A percentile compares a stretch with the other conserved stretches of the same genome.
phyloP scores from a whole-genome alignment of 441 rosid genomes.

The Bruguiera hainesii region DNA sequence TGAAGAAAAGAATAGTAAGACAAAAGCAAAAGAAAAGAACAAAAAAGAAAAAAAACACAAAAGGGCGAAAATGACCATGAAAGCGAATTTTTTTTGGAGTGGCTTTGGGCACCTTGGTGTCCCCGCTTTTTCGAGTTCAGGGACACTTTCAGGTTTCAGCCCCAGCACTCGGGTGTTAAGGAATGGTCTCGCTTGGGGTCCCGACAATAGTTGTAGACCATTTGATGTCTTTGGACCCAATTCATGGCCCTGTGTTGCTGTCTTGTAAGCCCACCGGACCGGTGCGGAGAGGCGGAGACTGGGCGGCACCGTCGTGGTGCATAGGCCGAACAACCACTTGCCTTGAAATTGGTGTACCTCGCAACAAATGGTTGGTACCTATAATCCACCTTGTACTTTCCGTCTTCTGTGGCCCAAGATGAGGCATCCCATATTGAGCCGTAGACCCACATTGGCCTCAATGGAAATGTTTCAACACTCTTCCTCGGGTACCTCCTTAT shows the following conservation, averaged over 20 bases:
- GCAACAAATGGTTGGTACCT: slow-evolving; percentile 90
- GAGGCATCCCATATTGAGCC: slow-evolving; percentile 99
- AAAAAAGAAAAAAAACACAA: not conserved
- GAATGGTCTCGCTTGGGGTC: slow-evolving; percentile 79
- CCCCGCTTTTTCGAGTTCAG: not conserved
- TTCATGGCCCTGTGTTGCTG: slow-evolving; percentile 69
- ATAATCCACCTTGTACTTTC: slow-evolving; percentile 90
- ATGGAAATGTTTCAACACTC: slow-evolving; percentile 70
- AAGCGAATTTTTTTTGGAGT: not conserved
- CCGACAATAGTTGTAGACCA: slow-evolving; percentile 75
- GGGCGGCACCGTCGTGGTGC: slow-evolving; percentile 57
- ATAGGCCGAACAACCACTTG: slow-evolving; percentile 77
- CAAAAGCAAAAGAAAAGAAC: not conserved
- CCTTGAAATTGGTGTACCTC: slow-evolving; percentile 64
- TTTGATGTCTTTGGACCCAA: slow-evolving; percentile 66
- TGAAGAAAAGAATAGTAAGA: not conserved
- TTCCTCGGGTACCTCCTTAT: slow-evolving; percentile 86
- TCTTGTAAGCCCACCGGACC: slow-evolving; percentile 61
- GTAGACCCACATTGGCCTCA: slow-evolving; percentile 95
- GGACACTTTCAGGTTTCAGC: slow-evolving; percentile 2
- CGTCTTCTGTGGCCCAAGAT: slow-evolving; percentile 94
- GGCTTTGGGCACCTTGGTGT: not conserved
- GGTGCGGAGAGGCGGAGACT: slow-evolving; percentile 57
- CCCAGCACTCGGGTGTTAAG: slow-evolving; percentile 74
- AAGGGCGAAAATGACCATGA: too few species aligned